These are phyloP conservation scores for Thalassiosira delicatula DNA, from an alignment of 352 stramenopile genomes.

Conservation along the genomic window DNA sequence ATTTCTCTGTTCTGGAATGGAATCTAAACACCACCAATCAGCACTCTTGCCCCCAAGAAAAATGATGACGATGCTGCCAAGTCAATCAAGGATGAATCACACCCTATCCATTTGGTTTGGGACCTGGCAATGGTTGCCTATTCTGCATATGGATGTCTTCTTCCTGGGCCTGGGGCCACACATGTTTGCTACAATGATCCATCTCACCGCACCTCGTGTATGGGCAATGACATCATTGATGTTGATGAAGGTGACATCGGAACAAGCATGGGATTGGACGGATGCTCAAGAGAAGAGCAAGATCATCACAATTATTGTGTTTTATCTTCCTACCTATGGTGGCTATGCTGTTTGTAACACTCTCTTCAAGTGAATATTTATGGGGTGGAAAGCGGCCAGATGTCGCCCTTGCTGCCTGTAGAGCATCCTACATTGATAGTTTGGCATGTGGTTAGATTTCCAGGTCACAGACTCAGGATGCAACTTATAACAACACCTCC, in stretches of 20 bases:
- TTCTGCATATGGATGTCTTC: conserved; percentile 35
- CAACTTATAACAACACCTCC: no score
- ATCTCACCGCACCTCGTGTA: neutral
- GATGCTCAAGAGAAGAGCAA: conserved; percentile 20
- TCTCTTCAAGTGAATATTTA: conserved; percentile 35
- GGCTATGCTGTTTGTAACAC: conserved; percentile 39
- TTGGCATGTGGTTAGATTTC: no score
- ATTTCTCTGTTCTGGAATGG: conserved; percentile 22
- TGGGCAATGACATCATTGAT: conserved; percentile 45
- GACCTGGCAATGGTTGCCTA: conserved; percentile 42
- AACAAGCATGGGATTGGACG: conserved; percentile 12
- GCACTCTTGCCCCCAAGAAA: conserved; percentile 18
- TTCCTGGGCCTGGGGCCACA: conserved; percentile 28
- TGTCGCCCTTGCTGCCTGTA: no score
- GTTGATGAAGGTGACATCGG: conserved; percentile 10
- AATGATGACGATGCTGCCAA: neutral
- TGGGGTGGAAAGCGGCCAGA: no score
- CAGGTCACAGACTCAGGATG: no score
- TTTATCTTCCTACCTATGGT: conserved; percentile 32
- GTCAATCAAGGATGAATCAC: conserved; percentile 8
- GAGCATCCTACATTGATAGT: no score
- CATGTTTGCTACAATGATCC: conserved; percentile 35
- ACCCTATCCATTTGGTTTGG: conserved; percentile 34
- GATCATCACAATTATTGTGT: conserved; percentile 28
- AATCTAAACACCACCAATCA: conserved; percentile 16